Percentiles rank a stretch among this genome's conserved stretches.
Evolutionary conservation across 768 basidiomycete species (phyloP).

Genomic region (Panaeolus papilionaceus): DNA sequence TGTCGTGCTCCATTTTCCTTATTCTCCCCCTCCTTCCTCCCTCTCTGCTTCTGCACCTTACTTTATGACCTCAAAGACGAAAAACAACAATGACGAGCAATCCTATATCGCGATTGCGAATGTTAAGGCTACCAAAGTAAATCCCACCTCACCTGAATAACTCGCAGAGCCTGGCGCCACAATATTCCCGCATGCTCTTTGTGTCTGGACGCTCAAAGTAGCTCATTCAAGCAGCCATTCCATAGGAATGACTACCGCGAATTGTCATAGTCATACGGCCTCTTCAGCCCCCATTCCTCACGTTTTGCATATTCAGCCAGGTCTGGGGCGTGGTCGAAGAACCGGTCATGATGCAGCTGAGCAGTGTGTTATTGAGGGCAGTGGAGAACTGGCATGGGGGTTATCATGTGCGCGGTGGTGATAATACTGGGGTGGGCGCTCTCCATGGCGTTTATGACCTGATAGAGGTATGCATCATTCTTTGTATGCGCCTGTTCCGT

Average conservation of each 20-base stretch:
- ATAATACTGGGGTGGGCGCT: constrained; percentile 25
- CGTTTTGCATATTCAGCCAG: constrained; percentile 28
- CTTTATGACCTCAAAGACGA: background rate
- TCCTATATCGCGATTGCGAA: background rate
- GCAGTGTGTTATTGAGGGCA: background rate
- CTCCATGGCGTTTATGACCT: constrained; percentile 27
- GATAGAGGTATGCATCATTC: constrained; percentile 28
- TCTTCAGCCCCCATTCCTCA: constrained; percentile 27
- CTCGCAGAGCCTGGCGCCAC: background rate
- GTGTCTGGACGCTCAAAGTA: constrained; percentile 23
- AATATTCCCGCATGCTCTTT: constrained; percentile 5
- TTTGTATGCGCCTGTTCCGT: too few species aligned
- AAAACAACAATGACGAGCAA: background rate
- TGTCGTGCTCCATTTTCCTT: background rate
- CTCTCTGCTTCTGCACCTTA: background rate
- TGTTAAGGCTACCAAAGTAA: background rate
- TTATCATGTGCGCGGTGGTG: constrained; percentile 26
- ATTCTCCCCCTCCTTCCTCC: background rate
- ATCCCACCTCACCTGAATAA: background rate
- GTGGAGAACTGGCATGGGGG: constrained; percentile 28
- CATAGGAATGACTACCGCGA: constrained; percentile 17
- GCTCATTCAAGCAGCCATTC: constrained; percentile 11
- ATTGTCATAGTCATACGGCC: constrained; percentile 18
- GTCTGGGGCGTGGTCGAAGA: constrained; percentile 33
- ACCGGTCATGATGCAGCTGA: constrained; percentile 33